Conservation (phyloP, 768 basidiomycete species). For the Suillus fuscotomentosus region DNA sequence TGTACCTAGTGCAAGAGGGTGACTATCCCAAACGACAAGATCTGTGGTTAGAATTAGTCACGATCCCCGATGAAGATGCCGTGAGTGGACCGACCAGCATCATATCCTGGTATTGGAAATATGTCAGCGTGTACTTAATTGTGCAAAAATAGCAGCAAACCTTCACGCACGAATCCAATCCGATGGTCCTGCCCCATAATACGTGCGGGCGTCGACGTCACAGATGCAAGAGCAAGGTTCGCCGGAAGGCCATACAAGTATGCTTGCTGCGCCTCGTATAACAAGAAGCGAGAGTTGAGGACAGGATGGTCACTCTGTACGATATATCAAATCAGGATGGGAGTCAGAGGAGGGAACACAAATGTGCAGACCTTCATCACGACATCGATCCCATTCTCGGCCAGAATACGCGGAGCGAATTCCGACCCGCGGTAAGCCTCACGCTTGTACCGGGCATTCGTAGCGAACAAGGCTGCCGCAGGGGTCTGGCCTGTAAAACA, state of each 20-base stretch:
- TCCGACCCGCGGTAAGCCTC: slow-evolving; percentile 66
- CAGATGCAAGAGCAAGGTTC: slow-evolving; percentile 64
- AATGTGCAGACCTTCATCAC: slow-evolving; percentile 53
- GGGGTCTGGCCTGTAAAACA: slow-evolving; percentile 49
- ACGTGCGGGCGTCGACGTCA: slow-evolving; percentile 70
- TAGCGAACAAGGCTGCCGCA: slow-evolving; percentile 78
- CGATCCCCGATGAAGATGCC: slow-evolving; percentile 7
- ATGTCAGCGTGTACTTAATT: background rate
- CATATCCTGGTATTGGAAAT: slow-evolving; percentile 47
- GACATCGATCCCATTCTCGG: slow-evolving; percentile 55
- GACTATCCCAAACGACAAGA: slow-evolving; percentile 73
- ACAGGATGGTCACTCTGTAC: slow-evolving; percentile 53
- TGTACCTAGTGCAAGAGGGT: slow-evolving; percentile 75
- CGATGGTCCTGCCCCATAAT: slow-evolving; percentile 75
- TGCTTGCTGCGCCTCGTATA: slow-evolving; percentile 63
- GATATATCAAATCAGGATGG: slow-evolving; percentile 9
- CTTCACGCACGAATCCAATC: slow-evolving; percentile 59
- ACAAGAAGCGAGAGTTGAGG: slow-evolving; percentile 51
- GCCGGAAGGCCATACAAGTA: slow-evolving; percentile 70
- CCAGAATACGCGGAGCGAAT: slow-evolving; percentile 59
- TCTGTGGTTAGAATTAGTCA: slow-evolving; percentile 37
- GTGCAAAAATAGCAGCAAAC: slow-evolving; percentile 25
- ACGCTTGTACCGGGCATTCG: slow-evolving; percentile 64
- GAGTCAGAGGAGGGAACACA: slow-evolving; percentile 15
- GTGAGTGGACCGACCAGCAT: slow-evolving; percentile 49